Conservation (phyloP, 345 rosid species). For the Salix suchowensis region DNA sequence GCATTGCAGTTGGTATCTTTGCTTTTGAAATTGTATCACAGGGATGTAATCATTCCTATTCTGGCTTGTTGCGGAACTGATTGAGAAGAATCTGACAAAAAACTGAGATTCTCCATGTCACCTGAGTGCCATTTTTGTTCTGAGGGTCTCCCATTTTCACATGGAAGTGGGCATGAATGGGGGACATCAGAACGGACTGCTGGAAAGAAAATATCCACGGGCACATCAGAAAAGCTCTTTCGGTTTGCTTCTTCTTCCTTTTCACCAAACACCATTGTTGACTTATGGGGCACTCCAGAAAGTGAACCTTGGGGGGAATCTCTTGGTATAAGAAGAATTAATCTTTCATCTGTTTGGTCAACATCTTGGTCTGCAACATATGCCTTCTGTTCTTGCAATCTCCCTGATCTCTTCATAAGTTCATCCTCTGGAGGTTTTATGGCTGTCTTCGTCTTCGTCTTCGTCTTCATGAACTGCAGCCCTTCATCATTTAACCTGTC, state of each 20-base stretch:
- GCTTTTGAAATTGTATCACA: conserved; percentile 29
- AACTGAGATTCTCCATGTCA: conserved; percentile 24
- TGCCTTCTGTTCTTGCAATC: conserved; percentile 21
- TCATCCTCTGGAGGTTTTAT: conserved; percentile 28
- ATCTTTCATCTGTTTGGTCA: conserved; percentile 29
- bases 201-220: conserved; percentile 22
- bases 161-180: conserved; percentile 40
- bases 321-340: conserved; percentile 46
- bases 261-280: conserved; percentile 17
- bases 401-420: conserved; percentile 28
- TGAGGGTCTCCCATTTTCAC: conserved; percentile 31
- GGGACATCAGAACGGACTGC: conserved; percentile 27
- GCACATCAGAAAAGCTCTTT: conserved; percentile 37
- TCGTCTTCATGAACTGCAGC: conserved; percentile 21
- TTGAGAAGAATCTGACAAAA: conserved; percentile 31
- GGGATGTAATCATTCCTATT: conserved; percentile 24
- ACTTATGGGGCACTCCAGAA: conserved; percentile 28
- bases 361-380: conserved; percentile 22
- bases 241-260: conserved; percentile 31
- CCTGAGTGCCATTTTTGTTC: conserved; percentile 26
- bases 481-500: conserved; percentile 27
- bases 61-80: conserved; percentile 31
- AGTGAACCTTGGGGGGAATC: conserved; percentile 31
- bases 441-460: conserved; percentile 22
- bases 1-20: conserved; percentile 17